Percentiles rank a stretch among this genome's conserved stretches.
Conservation (phyloP, 2,329 filamentous ascomycete species). For the Phyllosticta paracitricarpa region DNA sequence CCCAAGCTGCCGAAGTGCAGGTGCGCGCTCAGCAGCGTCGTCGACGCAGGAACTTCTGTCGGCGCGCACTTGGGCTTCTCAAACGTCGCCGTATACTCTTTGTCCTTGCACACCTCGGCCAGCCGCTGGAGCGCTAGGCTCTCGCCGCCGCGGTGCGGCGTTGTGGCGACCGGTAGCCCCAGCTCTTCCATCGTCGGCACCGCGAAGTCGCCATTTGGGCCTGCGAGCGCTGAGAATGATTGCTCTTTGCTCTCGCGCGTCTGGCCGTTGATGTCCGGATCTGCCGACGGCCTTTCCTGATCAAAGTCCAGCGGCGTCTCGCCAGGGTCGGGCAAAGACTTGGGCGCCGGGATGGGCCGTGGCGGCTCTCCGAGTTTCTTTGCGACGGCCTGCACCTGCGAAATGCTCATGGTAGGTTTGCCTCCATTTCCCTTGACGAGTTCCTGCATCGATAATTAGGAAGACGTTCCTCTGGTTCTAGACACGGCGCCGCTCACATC, state of each 20-base stretch:
- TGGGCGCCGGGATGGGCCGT: constrained; percentile 51
- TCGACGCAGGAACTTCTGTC: constrained; percentile 63
- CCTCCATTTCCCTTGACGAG: constrained; percentile 55
- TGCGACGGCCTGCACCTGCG: constrained; percentile 44
- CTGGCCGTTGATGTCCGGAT: constrained; percentile 51
- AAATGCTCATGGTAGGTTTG: constrained; percentile 66
- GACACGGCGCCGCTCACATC: constrained; percentile 34
- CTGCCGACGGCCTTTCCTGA: constrained; percentile 41
- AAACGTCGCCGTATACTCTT: constrained; percentile 62
- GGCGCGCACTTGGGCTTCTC: constrained; percentile 68
- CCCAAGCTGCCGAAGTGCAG: constrained; percentile 65
- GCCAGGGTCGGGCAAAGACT: constrained; percentile 53
- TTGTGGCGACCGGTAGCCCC: constrained; percentile 43
- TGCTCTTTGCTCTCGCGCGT: constrained; percentile 45
- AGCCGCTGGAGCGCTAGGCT: constrained; percentile 50
- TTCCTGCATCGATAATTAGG: constrained; percentile 16
- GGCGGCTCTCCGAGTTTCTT: constrained; percentile 53
- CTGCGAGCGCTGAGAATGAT: constrained; percentile 52
- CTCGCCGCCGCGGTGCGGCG: constrained; percentile 63
- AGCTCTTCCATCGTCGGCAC: constrained; percentile 64
- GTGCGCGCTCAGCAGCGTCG: constrained; percentile 63
- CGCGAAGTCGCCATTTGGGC: constrained; percentile 58
- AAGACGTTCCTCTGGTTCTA: not conserved
- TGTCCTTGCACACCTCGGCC: constrained; percentile 48
- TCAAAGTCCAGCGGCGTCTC: constrained; percentile 50